These are phyloP conservation scores for Amphicarpaea edgeworthii DNA, from an alignment of 306 rosid species.

Conservation along the genomic window DNA sequence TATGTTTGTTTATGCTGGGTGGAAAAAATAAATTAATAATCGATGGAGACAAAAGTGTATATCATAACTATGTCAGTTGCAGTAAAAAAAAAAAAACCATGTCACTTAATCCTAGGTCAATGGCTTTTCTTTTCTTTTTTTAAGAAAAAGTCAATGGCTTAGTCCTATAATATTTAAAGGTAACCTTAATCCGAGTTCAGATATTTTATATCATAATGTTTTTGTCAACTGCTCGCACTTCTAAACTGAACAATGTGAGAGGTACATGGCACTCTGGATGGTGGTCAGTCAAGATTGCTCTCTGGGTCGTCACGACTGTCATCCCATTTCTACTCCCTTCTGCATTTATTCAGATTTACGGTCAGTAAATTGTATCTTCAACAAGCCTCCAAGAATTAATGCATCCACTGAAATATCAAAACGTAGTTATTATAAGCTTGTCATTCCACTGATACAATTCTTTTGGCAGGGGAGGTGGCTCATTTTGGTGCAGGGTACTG, in stretches of 20 bases:
- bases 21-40: background rate
- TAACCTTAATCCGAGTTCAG: constrained; percentile 75
- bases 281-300: constrained; percentile 90
- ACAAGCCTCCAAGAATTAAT: constrained; percentile 30
- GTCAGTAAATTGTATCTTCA: constrained; percentile 58
- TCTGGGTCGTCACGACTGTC: constrained; percentile 65
- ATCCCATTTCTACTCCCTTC: constrained; percentile 91
- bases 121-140: no score
- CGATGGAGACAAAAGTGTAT: background rate
- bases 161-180: constrained; percentile 32
- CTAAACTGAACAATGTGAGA: constrained; percentile 65
- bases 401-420: constrained; percentile 28
- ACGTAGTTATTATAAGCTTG: constrained; percentile 19
- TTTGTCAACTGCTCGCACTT: constrained; percentile 83
- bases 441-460: constrained; percentile 43
- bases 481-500: constrained; percentile 98
- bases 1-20: constrained; percentile 19
- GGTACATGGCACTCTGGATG: constrained; percentile 97
- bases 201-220: constrained; percentile 79
- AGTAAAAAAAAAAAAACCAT: no score
- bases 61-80: constrained; percentile 32
- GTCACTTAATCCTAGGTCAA: constrained; percentile 25
- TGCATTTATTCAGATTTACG: constrained; percentile 76
- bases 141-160: no score
- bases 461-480: constrained; percentile 79